phyloP scores from a whole-genome alignment of 305 asterid species.

The Andrographis paniculata region DNA sequence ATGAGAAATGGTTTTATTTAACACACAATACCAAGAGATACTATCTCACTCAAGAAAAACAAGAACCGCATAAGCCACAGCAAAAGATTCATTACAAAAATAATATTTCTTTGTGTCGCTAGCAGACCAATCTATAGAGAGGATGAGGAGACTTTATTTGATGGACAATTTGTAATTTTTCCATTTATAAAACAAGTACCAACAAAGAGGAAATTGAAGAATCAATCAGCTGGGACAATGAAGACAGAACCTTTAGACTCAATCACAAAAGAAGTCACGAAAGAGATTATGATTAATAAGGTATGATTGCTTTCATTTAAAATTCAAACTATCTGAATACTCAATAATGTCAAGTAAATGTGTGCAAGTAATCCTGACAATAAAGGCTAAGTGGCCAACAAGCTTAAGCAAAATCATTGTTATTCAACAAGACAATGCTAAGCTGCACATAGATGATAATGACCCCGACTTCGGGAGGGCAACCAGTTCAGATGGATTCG shows the following conservation, averaged over 20 bases:
- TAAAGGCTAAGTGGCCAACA: conserved; percentile 2
- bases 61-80: background rate
- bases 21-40: background rate
- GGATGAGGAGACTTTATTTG: too few species aligned
- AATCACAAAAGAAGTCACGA: background rate
- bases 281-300: background rate
- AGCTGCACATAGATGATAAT: background rate
- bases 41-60: background rate
- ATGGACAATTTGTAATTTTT: background rate
- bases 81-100: background rate
- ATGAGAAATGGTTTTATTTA: conserved; percentile 4
- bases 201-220: conserved; percentile 1
- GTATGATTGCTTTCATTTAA: too few species aligned
- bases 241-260: background rate
- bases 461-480: background rate
- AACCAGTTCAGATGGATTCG: background rate
- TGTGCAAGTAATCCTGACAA: too few species aligned
- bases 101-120: background rate
- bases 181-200: background rate
- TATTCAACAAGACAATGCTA: conserved; percentile 12
- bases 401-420: background rate
- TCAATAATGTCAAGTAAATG: too few species aligned
- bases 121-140: background rate
- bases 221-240: background rate
- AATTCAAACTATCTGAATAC: too few species aligned